Evolutionary conservation across 2,329 filamentous ascomycete species (phyloP).

Genomic region (Aspergillus texensis): DNA sequence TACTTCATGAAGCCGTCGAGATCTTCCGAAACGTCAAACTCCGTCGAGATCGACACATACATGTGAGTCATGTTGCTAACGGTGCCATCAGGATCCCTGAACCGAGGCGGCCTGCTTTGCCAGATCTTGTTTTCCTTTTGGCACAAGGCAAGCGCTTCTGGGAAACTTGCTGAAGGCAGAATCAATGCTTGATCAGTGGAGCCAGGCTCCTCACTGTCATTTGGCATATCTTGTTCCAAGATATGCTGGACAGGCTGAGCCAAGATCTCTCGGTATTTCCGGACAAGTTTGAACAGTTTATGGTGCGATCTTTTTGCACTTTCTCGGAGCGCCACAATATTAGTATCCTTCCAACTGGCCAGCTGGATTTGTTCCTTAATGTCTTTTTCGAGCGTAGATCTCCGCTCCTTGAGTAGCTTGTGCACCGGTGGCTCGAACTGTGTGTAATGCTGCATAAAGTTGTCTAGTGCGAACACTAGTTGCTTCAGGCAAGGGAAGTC

Average conservation of each 20-base stretch:
- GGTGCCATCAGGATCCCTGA: constrained; percentile 71
- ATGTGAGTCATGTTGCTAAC: constrained; percentile 73
- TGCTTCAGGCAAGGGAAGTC: constrained; percentile 62
- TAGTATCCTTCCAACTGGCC: constrained; percentile 97
- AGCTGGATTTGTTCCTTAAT: constrained; percentile 92
- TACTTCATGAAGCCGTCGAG: constrained; percentile 70
- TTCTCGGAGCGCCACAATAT: constrained; percentile 84
- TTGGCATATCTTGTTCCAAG: constrained; percentile 36
- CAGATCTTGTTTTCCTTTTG: constrained; percentile 34
- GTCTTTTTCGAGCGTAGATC: constrained; percentile 78
- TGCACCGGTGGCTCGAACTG: constrained; percentile 69
- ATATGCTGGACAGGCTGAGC: constrained; percentile 73
- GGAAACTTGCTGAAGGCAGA: constrained; percentile 25
- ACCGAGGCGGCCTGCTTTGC: constrained; percentile 60
- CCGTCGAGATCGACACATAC: constrained; percentile 54
- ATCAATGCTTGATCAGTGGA: constrained; percentile 12
- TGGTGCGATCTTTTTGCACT: constrained; percentile 88
- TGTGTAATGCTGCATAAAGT: constrained; percentile 75
- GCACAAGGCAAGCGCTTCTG: constrained; percentile 37
- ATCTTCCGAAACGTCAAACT: constrained; percentile 60
- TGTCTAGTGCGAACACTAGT: constrained; percentile 68
- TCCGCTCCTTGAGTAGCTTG: constrained; percentile 68
- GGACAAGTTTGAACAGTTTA: constrained; percentile 87
- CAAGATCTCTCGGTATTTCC: constrained; percentile 82
- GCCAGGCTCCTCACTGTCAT: constrained; percentile 36